Base-by-base conservation (phyloP, 2,329 filamentous ascomycete species). In the Aspergillus niger region DNA sequence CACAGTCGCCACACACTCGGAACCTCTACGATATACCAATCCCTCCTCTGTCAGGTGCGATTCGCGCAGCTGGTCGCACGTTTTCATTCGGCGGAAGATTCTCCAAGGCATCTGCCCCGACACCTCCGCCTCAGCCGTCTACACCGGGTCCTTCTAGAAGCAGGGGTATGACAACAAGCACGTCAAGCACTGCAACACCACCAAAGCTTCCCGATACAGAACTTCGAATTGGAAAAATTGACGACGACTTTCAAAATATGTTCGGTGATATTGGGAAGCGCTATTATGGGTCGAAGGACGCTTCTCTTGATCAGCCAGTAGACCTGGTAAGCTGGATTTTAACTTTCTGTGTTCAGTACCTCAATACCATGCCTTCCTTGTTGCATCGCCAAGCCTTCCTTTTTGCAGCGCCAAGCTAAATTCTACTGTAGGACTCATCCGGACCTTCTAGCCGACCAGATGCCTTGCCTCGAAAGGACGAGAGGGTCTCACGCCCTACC, bases 31-130 rank as follows among this genome's bases (percentile, higher is more conserved):
- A 77, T 63, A 74, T 79, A 44, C 73, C 80, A 44, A 69, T 76
- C 44, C 77, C 79, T 24, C 76, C 78, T 11, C 69, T 79, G 15
- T 70, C 77, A 1, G 75, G 75, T 57, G 79, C 78, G 17, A 62
- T 81, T 38, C 75, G 76, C 48, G 79, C 81, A 54, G 81, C 81
- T 30, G 79, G 79, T 32, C 75, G 82, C 60, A 82, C 83, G 1
- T 82, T 85, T 65, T 85, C 83, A 0, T 85, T 85, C 63, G 82
- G 81, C 65, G 77, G 75, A 54, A 78, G 74, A 55, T 71, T 76
- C 59, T 72, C 72, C 43, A 77, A 72, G 61, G 64, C 70, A 13
- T 69, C 70, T 32, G 61, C 69, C 24, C 61, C 71, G 3, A 58
- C 63, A 8, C 61, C 63, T 17, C 61, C 67, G 44, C 65, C 68